Percentiles rank a stretch among this genome's conserved stretches.
These are phyloP conservation scores for Quercus rubra DNA, from an alignment of 306 rosid genomes.

Conservation along the genomic window DNA sequence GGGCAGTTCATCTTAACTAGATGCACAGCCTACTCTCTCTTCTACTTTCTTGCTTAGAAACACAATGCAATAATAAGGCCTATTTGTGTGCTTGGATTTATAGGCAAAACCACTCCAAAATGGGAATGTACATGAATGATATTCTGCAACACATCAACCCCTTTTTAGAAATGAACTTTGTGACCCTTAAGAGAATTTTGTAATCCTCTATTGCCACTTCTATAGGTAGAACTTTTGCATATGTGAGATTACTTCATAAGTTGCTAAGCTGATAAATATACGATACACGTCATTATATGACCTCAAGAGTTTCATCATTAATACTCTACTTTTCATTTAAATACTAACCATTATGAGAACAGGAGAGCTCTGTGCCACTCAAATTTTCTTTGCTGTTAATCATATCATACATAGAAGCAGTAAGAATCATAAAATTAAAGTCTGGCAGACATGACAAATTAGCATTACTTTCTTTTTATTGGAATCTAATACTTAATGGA, in stretches of 20 bases:
- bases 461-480: conserved; percentile 9
- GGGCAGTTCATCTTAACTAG: conserved; percentile 26
- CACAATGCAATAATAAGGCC: conserved; percentile 5
- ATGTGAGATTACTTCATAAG: conserved; percentile 4
- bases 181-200: neutral
- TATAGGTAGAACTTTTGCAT: conserved; percentile 14
- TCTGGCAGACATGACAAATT: conserved; percentile 9
- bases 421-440: conserved; percentile 17
- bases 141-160: conserved; percentile 30
- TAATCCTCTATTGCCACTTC: neutral
- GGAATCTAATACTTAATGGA: conserved; percentile 39
- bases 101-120: conserved; percentile 21
- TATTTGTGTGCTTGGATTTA: conserved; percentile 17
- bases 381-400: neutral
- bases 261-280: conserved; percentile 19
- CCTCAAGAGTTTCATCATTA: conserved; percentile 12
- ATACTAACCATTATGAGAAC: conserved; percentile 1
- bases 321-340: neutral
- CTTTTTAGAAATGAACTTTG: conserved; percentile 18
- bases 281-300: neutral
- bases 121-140: conserved; percentile 20
- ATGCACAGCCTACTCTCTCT: neutral
- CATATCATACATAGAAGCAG: neutral
- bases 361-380: conserved; percentile 1
- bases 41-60: conserved; percentile 2